Base-by-base conservation (phyloP, 2,329 filamentous ascomycete genomes). In the Fusarium concolor region DNA sequence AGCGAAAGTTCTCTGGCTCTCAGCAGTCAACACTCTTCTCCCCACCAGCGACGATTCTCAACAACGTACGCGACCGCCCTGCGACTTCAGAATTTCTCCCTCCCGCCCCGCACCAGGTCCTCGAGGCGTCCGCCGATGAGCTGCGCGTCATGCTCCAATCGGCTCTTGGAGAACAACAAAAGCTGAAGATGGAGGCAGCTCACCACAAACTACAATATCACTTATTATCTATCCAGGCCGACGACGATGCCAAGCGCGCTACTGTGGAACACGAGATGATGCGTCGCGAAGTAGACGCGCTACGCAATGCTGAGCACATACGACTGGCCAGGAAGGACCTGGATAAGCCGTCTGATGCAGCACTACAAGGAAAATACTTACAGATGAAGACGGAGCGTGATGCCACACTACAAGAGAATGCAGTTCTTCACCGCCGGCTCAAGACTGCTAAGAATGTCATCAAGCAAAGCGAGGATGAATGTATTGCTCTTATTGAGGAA, bases 131-230 rank as follows among this genome's bases (percentile, higher is more conserved):
- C 2, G 71, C 81, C 4, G 86, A 88, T 10, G 84, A 89, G 70
- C 82, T 90, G 31, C 84, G 86, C 15, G 78, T 77, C 55, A 86
- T 89, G 84, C 76, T 90, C 47, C 82, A 86, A 61, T 78, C 79
- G 5, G 84, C 82, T 65, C 78, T 89, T 41, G 83, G 82, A 22
- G 86, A 90, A 68, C 85, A 89, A 62, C 82, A 84, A 44, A 85
- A 83, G 71, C 79, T 90, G 47, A 92, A 96, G 74, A 94, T 94
- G 83, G 92, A 94, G 61, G 90, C 92, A 17, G 92, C 94, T 31
- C 94, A 97, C 77, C 91, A 96, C 81, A 96, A 96, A 80, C 83
- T 98, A 55, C 95, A 97, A 77, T 92, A 94, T 76, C 94, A 91
- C 72, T 86, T 97, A 75, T 86, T 97, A 28, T 89, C 88, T 51